Base-by-base conservation (phyloP, 2,329 filamentous ascomycete species). In the Gyromitra esculenta region DNA sequence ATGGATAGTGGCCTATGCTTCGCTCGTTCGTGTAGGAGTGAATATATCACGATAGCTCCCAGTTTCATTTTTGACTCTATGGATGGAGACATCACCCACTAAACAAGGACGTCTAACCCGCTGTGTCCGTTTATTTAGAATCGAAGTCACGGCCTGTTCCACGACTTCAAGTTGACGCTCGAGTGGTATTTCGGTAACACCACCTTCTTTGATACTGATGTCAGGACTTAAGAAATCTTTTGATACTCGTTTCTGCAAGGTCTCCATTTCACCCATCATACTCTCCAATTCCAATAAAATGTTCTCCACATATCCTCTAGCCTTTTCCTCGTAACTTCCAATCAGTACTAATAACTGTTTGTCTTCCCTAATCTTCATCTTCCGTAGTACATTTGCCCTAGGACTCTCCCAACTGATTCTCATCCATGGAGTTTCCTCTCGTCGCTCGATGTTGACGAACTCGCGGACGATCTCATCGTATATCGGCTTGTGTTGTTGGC, bases 281-380 rank as follows among this genome's bases (percentile, higher is more conserved):
- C 88, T 88, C 82, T 92, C 88, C 45, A 96, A 85, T 80, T 93
- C 92, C 57, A 93, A 84, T 13, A 94, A 85, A 0, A 93, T 89
- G 1, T 86, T 87, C n/a, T 85, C 87, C n/a, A 96, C 88, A 82
- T 93, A 92, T 15, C 85, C 85, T 73, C 91, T 88, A 0, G 92
- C 92, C 9, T 86, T 85, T 66, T 87, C 86, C 39, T 91, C 87
- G 84, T 94, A 92, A 2, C 82, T 81, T 31, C 88, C 87, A 21
- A 95, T 90, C 75, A 89, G 86, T 0, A 85, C 83, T 15, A 96
- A 86, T 6, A 95, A 86, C 2, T 84, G 82, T 6, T 94, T 86
- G 81, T 92, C 90, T 25, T 86, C 84, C 71, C 89, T 86, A 76
- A 91, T 87, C 79, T 89, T 89, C 65, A 87, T 86, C 15, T 91